Percentiles rank a stretch among this genome's conserved stretches.
Evolutionary conservation across 2,329 filamentous ascomycete species (phyloP).

Genomic region (Tolypocladium cylindrosporum): DNA sequence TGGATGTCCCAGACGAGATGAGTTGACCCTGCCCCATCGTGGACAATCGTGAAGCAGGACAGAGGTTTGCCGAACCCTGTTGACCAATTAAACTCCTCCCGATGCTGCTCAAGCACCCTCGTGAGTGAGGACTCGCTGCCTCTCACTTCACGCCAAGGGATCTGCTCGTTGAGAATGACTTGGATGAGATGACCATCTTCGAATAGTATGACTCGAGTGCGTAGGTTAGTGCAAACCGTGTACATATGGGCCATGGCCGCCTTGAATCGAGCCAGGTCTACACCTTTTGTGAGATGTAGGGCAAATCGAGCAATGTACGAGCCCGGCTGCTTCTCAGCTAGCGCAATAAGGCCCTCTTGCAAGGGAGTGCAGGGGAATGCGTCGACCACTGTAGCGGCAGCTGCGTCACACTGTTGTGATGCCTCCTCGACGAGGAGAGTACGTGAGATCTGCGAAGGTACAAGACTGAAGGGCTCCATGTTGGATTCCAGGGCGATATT

Average conservation of each 20-base stretch:
- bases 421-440: neutral
- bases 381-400: slow-evolving; percentile 13
- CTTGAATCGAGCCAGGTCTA: slow-evolving; percentile 15
- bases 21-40: neutral
- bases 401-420: neutral
- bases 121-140: neutral
- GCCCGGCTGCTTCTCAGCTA: slow-evolving; percentile 18
- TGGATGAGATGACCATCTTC: slow-evolving; percentile 3
- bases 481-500: neutral
- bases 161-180: neutral
- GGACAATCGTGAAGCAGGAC: neutral
- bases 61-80: neutral
- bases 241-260: slow-evolving; percentile 13
- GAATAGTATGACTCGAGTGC: slow-evolving; percentile 6
- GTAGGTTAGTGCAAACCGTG: slow-evolving; percentile 3
- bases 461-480: neutral
- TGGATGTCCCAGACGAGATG: slow-evolving; percentile 12
- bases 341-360: slow-evolving; percentile 26
- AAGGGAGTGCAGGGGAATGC: slow-evolving; percentile 27
- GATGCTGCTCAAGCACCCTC: neutral
- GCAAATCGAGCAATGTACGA: slow-evolving; percentile 23
- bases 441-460: neutral
- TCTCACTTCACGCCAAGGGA: neutral
- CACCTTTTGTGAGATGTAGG: slow-evolving; percentile 7
- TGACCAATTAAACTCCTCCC: neutral